Conservation (phyloP, 148 eudicot species). For the Diospyros kaki region DNA sequence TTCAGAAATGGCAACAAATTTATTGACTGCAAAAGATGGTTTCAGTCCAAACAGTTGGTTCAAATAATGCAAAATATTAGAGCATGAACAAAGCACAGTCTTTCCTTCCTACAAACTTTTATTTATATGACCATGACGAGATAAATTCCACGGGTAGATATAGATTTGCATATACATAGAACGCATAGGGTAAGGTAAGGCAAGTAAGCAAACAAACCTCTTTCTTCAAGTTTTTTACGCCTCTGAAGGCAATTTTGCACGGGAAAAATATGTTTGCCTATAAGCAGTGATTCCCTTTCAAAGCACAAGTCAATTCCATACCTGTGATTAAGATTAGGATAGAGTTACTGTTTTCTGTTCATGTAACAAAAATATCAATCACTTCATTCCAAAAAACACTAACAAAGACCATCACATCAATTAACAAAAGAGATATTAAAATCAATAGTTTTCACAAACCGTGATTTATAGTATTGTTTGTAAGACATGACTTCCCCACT, state of each 20-base stretch:
- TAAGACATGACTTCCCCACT: conserved; percentile 41
- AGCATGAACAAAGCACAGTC: neutral
- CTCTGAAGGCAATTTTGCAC: conserved; percentile 54
- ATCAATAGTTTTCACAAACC: conserved; percentile 29
- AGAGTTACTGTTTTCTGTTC: neutral
- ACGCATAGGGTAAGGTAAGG: neutral
- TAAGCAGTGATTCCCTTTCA: conserved; percentile 46
- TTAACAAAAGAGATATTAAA: neutral
- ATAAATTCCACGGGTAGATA: neutral
- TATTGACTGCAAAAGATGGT: neutral
- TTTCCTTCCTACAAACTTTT: neutral
- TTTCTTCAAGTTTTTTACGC: conserved; percentile 36
- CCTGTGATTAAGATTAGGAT: conserved; percentile 26
- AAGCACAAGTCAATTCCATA: conserved; percentile 57
- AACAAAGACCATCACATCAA: neutral
- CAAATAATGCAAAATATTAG: neutral
- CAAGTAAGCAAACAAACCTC: conserved; percentile 30
- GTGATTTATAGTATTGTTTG: conserved; percentile 48
- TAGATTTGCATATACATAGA: neutral
- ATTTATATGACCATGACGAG: neutral
- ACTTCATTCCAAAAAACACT: too few species aligned
- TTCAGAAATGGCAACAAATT: too few species aligned
- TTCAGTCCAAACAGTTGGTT: neutral
- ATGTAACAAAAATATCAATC: neutral
- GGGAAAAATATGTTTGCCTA: conserved; percentile 48